These are phyloP conservation scores for Heterobasidion irregulare DNA, from an alignment of 1,284 basidiomycete genomes.

Conservation along the genomic window DNA sequence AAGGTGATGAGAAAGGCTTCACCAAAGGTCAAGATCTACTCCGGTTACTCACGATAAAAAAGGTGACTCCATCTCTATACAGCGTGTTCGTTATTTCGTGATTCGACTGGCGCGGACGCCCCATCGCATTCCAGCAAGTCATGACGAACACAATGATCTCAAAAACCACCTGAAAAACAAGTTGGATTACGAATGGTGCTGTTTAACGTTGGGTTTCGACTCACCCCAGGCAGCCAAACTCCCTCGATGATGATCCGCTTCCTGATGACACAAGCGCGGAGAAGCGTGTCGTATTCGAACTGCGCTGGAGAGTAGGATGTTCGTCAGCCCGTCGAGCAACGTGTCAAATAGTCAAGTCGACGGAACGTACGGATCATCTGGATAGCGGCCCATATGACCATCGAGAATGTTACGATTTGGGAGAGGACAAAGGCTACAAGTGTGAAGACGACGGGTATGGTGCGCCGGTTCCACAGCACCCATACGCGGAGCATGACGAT, in stretches of 20 bases:
- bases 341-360: not conserved
- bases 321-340: not conserved
- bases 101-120: constrained; percentile 19
- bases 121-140: constrained; percentile 27
- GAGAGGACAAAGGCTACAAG: constrained; percentile 23
- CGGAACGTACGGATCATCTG: constrained; percentile 23
- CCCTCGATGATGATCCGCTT: constrained; percentile 12
- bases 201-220: not conserved
- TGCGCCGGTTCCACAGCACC: constrained; percentile 30
- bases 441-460: constrained; percentile 25
- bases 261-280: constrained; percentile 13
- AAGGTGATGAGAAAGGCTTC: too few relatives aligned
- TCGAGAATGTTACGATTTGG: constrained; percentile 20
- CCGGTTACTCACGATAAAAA: constrained; percentile 25
- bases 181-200: not conserved
- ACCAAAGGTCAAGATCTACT: too few relatives aligned
- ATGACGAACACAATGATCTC: constrained; percentile 27
- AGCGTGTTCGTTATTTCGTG: constrained; percentile 18
- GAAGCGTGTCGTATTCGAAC: constrained; percentile 10
- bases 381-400: constrained; percentile 20
- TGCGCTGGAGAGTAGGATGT: not conserved
- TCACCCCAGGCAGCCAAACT: constrained; percentile 27
- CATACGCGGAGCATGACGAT: constrained; percentile 35
- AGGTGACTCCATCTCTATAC: constrained; percentile 26
- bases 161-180: constrained; percentile 22